phyloP scores from a whole-genome alignment of 805 yeast genomes.

The Ogataea degrootiae region DNA sequence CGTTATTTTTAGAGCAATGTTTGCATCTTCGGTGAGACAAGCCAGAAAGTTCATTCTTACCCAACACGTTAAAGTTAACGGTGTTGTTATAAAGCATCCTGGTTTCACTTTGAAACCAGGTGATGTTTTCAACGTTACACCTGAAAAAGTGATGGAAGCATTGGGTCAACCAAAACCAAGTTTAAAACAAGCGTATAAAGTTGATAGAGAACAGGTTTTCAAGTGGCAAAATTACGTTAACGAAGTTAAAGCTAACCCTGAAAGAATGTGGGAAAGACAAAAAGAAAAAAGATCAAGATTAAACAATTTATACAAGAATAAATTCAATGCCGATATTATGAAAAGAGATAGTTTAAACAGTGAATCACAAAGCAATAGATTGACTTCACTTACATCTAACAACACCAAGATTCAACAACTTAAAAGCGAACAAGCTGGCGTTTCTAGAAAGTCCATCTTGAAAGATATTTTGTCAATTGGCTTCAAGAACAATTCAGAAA shows the following conservation, averaged over 20 bases:
- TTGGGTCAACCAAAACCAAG: constrained; percentile 84
- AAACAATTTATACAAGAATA: constrained; percentile 26
- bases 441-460: constrained; percentile 46
- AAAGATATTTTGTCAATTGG: constrained; percentile 34
- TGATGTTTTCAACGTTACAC: constrained; percentile 80
- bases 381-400: constrained; percentile 20
- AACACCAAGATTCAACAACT: constrained; percentile 33
- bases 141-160: constrained; percentile 80
- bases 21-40: constrained; percentile 90
- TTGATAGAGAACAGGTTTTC: constrained; percentile 67
- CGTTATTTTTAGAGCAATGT: constrained; percentile 87
- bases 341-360: too few species aligned
- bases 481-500: constrained; percentile 12
- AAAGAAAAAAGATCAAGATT: constrained; percentile 38
- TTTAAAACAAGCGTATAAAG: constrained; percentile 56
- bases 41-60: constrained; percentile 82
- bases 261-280: constrained; percentile 49
- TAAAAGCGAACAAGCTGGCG: constrained; percentile 25
- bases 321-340: constrained; percentile 14
- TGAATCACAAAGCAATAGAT: too few species aligned
- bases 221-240: constrained; percentile 74
- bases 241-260: constrained; percentile 52
- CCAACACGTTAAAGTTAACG: constrained; percentile 84
- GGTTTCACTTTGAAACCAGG: constrained; percentile 76
- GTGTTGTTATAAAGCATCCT: constrained; percentile 72